Percentiles rank a stretch among this genome's conserved stretches.
These are phyloP conservation scores for Globisporangium mamillatum DNA, from an alignment of 352 stramenopile genomes.

Conservation along the genomic window DNA sequence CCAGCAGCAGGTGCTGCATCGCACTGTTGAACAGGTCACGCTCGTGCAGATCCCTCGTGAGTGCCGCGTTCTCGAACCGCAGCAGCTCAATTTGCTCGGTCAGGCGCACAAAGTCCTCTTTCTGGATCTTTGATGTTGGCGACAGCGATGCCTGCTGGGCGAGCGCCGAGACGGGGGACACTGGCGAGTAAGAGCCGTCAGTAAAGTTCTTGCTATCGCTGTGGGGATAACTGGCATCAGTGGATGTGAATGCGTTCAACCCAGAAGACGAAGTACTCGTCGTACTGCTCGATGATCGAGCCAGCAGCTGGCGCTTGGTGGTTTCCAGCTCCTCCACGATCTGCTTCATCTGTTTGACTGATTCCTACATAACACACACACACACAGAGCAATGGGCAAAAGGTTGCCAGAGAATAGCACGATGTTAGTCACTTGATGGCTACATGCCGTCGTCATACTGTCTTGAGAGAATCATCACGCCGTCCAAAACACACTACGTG, in stretches of 20 bases:
- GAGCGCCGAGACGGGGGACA: neutral
- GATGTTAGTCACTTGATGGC: neutral
- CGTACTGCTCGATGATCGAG: constrained; percentile 1
- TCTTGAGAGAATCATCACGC: neutral
- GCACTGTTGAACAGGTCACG: constrained; percentile 50
- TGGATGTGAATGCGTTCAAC: neutral
- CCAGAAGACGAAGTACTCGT: neutral
- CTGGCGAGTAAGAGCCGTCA: neutral
- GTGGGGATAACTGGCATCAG: neutral
- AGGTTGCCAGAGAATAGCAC: neutral
- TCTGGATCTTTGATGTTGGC: neutral
- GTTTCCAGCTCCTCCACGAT: constrained; percentile 43
- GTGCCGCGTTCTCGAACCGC: constrained; percentile 39
- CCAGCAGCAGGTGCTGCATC: constrained; percentile 55
- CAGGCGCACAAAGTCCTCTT: constrained; percentile 41
- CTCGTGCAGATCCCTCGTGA: constrained; percentile 35
- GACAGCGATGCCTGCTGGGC: neutral
- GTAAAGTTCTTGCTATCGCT: neutral
- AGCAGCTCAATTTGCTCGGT: constrained; percentile 46
- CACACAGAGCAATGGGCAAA: neutral
- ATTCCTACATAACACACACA: constrained; percentile 23
- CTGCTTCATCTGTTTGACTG: constrained; percentile 50
- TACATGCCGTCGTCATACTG: neutral
- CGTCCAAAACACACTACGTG: neutral
- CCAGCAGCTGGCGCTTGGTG: constrained; percentile 38